Evolutionary conservation across 331 rosid species (phyloP).

Genomic region (Pyracantha coccinea): DNA sequence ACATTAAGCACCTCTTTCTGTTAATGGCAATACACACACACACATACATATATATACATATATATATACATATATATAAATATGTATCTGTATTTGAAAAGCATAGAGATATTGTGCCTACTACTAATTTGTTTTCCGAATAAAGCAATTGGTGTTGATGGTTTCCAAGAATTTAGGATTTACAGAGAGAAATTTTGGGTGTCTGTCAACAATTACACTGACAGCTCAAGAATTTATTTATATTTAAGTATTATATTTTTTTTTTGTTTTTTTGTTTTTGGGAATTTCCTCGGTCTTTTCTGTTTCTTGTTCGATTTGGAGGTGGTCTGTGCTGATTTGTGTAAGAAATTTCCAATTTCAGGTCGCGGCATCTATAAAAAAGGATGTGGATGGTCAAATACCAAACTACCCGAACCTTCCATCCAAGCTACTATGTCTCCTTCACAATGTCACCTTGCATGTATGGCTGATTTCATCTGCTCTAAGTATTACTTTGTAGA

Average conservation of each 20-base stretch:
- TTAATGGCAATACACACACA: too few species aligned
- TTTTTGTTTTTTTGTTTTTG: neutral
- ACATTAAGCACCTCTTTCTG: too few species aligned
- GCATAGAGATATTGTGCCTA: too few species aligned
- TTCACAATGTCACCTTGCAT: constrained; percentile 82
- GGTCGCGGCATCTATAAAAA: constrained; percentile 87
- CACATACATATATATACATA: too few species aligned
- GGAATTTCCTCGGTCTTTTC: neutral
- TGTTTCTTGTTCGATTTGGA: neutral
- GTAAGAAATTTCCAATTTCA: constrained; percentile 21
- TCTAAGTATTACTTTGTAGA: neutral
- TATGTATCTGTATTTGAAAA: too few species aligned
- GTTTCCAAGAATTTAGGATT: neutral
- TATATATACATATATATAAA: too few species aligned
- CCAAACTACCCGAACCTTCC: constrained; percentile 85
- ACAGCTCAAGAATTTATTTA: neutral
- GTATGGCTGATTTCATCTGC: constrained; percentile 26
- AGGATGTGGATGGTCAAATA: constrained; percentile 68
- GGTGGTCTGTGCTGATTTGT: neutral
- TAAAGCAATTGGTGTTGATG: neutral
- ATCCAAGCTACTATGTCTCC: constrained; percentile 68
- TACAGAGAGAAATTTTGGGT: neutral
- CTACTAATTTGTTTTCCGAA: neutral
- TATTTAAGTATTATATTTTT: neutral
- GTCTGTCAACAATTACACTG: too few species aligned